Evolutionary conservation across 2,329 filamentous ascomycete genomes (phyloP), one percentile per base, ranked within the genome.

Genomic region (Arthrobotrys sinensis): DNA sequence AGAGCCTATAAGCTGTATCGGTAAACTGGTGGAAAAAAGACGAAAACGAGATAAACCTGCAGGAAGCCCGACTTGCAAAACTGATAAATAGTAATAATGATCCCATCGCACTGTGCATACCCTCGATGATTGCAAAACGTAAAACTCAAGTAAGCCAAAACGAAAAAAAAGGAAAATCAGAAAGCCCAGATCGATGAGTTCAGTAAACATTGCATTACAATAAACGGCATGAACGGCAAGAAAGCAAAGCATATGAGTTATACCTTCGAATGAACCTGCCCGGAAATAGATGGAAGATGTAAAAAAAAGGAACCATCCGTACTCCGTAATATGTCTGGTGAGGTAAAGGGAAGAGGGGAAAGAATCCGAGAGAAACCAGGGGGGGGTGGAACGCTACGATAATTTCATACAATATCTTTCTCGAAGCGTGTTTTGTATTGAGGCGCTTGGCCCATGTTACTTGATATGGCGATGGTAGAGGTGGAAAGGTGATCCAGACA

Each of bases 311-410:
- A 76, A 76, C 62, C 75, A 73, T 79, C 75, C 67, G 75, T 67
- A 79, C 67, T 72, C 67, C 67, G 48, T 72, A 57, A 73, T 79
- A 79, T 73, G 69, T 79, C 67, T 79, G 75, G 68, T 57, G 57
- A 65, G 48, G 60, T 72, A 79, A 78, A 73, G 40, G 52, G 34
- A 72, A 64, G 34, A 46, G 43, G 19, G 40, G 14, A 64, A 57
- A 28, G 40, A 46, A 72, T 46, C n/a, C 24, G 48, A 28, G 60
- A 48, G 48, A 52, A 68, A 48, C 52, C 3, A 14, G 34, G n/a
- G 52, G 52, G 32, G 32, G 28, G 62, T 10, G 40, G 16, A 46
- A 52, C 66, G 60, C 73, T 67, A 62, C 24, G 55, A 45, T 60
- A 34, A 45, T 53, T 66, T 60, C 38, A 53, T 66, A 63, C 66